Evolutionary conservation across 495 filamentous ascomycete genomes (phyloP), one percentile per base, ranked within the genome.

Genomic region (Hypoxylon cercidicola): DNA sequence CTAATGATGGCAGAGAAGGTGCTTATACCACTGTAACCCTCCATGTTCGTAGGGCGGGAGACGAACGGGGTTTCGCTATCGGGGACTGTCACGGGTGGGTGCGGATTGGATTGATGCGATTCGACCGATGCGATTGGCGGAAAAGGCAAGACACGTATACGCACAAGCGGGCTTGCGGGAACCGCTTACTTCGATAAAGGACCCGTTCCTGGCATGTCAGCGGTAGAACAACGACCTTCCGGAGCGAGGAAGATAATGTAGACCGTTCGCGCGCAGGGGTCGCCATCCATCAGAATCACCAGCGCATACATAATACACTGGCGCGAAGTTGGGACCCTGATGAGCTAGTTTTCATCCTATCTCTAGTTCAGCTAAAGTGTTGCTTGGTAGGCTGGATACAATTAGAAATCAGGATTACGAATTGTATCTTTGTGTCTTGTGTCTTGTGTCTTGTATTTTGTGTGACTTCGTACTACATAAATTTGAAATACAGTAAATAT

Each of bases 21-120:
- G 57, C 47, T 46, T 59, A 57, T 56, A 25, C 11, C 32, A 18
- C 28, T 67, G 58, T 43, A 62, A 67, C 64, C 64, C 58, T 62
- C 64, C 64, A 62, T 39, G 25, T 45, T 35, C 28, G 44, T 52
- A 62, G 52, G 58, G 57, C 64, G 48, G 58, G 64, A 62, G 58
- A 67, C 58, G 49, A 43, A 54, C 46, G 63, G 63, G 52, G 57
- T 55, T 60, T 51, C 46, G 44, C 62, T 55, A 62, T 67, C 64
- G 64, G 64, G 51, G 55, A 32, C 12, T 54, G 9, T 13, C 47
- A 32, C 28, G 23, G 34, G 53, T 62, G 43, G 53, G 55, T 53
- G 52, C 46, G 16, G 19, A 13, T 32, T 64, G 0, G 49, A 40
- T n/a, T 25, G 13, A 11, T 37, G 58, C 54, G 53, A 54, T 58